Evolutionary conservation across 169 alveolate genomes (phyloP).

Genomic region (Babesia caballi): DNA sequence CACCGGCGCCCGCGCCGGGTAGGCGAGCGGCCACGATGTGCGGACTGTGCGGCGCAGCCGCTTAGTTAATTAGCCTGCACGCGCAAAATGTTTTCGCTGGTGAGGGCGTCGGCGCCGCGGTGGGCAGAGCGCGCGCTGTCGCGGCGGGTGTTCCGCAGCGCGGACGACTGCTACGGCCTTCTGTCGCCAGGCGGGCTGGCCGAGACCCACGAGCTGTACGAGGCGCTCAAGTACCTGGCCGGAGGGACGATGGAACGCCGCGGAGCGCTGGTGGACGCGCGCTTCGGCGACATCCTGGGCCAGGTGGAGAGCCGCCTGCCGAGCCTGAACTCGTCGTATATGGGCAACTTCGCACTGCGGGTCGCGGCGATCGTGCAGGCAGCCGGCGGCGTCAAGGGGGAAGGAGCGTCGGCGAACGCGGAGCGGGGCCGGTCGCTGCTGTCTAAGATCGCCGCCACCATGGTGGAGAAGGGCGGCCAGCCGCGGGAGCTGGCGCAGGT

Average conservation of each 20-base stretch:
- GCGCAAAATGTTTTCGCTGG: not conserved
- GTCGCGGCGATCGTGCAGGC: constrained; percentile 14
- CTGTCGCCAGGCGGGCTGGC: constrained; percentile 23
- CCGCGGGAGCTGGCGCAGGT: constrained; percentile 49
- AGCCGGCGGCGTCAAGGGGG: not conserved
- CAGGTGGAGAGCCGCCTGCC: constrained; percentile 59
- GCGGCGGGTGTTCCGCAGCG: constrained; percentile 31
- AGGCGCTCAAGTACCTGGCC: constrained; percentile 52
- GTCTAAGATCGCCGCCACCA: constrained; percentile 45
- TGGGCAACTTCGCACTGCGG: constrained; percentile 65
- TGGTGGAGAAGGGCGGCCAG: constrained; percentile 46
- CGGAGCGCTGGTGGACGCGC: constrained; percentile 32
- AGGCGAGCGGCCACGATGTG: not conserved
- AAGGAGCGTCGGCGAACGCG: not conserved
- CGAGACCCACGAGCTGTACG: constrained; percentile 46
- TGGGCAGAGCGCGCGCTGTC: constrained; percentile 1
- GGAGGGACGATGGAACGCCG: not conserved
- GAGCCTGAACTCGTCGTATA: constrained; percentile 56
- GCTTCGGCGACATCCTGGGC: constrained; percentile 46
- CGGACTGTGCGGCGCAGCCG: not conserved
- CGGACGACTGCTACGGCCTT: constrained; percentile 52
- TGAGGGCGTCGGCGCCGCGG: constrained; percentile 2
- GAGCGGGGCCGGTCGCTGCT: constrained; percentile 27
- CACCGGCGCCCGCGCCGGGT: not conserved
- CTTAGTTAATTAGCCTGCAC: not conserved